phyloP scores from a whole-genome alignment of 768 basidiomycete species.

The Collybia nuda region DNA sequence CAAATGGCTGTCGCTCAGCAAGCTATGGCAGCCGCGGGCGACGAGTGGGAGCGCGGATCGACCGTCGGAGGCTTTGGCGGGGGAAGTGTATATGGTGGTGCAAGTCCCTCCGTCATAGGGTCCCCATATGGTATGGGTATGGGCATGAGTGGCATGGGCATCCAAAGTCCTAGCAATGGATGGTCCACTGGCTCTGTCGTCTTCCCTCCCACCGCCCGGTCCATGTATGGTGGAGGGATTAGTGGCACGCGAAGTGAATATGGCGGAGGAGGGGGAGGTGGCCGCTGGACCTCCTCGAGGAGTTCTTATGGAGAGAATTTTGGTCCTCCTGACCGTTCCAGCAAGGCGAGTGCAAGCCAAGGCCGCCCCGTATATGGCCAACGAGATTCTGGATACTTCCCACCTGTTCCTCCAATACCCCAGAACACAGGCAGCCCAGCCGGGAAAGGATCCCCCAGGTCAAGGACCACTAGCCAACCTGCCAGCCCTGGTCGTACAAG shows the following conservation, averaged over 20 bases:
- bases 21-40: slow-evolving; percentile 84
- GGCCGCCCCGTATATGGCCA: slow-evolving; percentile 10
- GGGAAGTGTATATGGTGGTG: slow-evolving; percentile 47
- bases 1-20: slow-evolving; percentile 91
- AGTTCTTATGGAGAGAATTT: slow-evolving; percentile 74
- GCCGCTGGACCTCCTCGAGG: slow-evolving; percentile 48
- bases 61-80: slow-evolving; percentile 45
- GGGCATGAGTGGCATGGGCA: slow-evolving; percentile 32
- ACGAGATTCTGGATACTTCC: slow-evolving; percentile 41
- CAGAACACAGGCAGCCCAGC: slow-evolving; percentile 17
- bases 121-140: slow-evolving; percentile 33
- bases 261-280: slow-evolving; percentile 45
- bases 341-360: slow-evolving; percentile 16
- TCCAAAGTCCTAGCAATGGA: slow-evolving; percentile 37
- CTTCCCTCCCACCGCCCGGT: slow-evolving; percentile 47
- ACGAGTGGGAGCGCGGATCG: slow-evolving; percentile 88
- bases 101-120: slow-evolving; percentile 28
- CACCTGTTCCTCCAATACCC: slow-evolving; percentile 40
- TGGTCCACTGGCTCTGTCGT: slow-evolving; percentile 49
- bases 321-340: slow-evolving; percentile 32
- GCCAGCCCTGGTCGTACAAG: slow-evolving; percentile 25
- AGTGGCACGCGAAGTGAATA: slow-evolving; percentile 62
- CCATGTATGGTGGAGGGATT: slow-evolving; percentile 60
- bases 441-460: slow-evolving; percentile 21
- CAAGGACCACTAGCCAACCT: slow-evolving; percentile 48